Base-by-base conservation (phyloP, 1,284 basidiomycete genomes). In the Cutaneotrichosporon dermatis region DNA sequence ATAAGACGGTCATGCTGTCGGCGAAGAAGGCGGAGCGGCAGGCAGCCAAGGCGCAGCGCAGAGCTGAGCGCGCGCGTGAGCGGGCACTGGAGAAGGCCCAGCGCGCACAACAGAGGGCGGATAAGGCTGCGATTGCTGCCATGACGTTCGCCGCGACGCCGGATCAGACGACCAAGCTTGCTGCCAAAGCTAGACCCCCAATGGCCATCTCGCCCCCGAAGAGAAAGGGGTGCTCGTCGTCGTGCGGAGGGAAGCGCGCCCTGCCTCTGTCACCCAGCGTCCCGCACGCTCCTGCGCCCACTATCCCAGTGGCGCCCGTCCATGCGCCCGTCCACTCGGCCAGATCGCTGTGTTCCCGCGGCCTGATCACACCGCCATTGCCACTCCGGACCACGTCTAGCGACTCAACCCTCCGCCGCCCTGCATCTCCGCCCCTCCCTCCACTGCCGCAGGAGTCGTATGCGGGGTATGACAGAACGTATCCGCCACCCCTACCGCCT, bases 61-160 rank as follows among this genome's bases (percentile, higher is more conserved):
- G 33, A 48, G 48, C 35, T n/a, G 45, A 54, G 34, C 16, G 48
- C 25, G 46, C 36, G 41, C 11, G 37, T 15, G 7, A 35, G 25
- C 34, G 42, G 51, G 25, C 49, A 43, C 13, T 12, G 9, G 10
- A 35, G 33, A 53, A 62, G 46, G 57, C 57, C 7, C n/a, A 39
- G 13, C 55, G 56, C 36, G 54, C 54, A 10, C 41, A 49, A 36
- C 40, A 44, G 41, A 39, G 36, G 3, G 57, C 60, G 4, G 36
- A 51, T n/a, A 41, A 12, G 34, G 45, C 48, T 25, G 41, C 54
- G 1, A 48, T 51, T 25, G 55, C 39, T 13, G 57, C 60, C 0
- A 50, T 51, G 4, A 11, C 40, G 39, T 52, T 41, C 15, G 58
- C 58, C 3, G 36, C 36, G 10, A 51, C 49, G 16, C 54, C 50